Evolutionary conservation across 306 rosid species (phyloP).

Genomic region (Carpinus viminea): DNA sequence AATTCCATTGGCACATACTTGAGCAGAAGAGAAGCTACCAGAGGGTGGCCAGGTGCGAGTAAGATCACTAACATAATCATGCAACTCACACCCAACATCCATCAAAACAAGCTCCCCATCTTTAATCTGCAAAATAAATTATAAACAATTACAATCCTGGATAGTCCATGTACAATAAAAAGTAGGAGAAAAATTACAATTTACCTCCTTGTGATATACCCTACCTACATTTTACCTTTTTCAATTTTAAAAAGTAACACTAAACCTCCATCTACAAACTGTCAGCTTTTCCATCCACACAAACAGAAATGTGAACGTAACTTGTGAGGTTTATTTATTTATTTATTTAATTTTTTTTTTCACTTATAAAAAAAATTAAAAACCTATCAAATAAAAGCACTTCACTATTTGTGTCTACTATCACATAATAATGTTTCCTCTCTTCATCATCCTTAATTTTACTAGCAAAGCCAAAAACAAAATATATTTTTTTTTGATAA

Average conservation of each 20-base stretch:
- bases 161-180: constrained; percentile 12
- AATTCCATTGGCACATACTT: constrained; percentile 37
- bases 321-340: not conserved
- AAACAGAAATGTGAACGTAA: not conserved
- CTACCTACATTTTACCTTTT: not conserved
- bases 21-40: constrained; percentile 83
- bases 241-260: not conserved
- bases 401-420: not conserved
- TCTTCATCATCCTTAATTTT: not conserved
- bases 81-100: constrained; percentile 96
- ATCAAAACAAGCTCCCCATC: constrained; percentile 89
- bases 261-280: not conserved
- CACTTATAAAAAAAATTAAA: too few relatives aligned
- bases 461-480: too few relatives aligned
- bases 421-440: not conserved
- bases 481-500: too few relatives aligned
- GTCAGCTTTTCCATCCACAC: not conserved
- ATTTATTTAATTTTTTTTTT: too few relatives aligned
- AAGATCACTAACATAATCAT: constrained; percentile 90
- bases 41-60: constrained; percentile 97
- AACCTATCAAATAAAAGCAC: not conserved
- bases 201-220: not conserved
- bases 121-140: constrained; percentile 60
- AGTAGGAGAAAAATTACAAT: not conserved
- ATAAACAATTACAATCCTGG: constrained; percentile 16